Percentiles rank a stretch among this genome's conserved stretches.
These are phyloP conservation scores for Cyberlindnera nakhonratchasimensis DNA, from an alignment of 805 yeast species.

Conservation along the genomic window DNA sequence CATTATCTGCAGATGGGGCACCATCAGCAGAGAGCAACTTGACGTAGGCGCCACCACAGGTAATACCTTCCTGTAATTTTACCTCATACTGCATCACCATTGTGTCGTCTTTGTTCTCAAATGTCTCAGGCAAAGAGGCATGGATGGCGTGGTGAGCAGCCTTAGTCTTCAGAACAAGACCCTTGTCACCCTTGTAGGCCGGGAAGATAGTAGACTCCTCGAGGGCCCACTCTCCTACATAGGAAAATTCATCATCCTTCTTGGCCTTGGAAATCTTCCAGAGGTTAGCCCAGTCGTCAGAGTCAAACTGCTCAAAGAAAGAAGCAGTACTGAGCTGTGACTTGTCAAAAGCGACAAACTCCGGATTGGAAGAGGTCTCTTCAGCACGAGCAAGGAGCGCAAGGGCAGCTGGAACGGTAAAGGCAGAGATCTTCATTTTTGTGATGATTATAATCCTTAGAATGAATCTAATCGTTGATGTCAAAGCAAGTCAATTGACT, in stretches of 20 bases:
- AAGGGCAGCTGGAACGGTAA: conserved; percentile 26
- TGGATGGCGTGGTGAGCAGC: conserved; percentile 85
- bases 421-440: conserved; percentile 23
- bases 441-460: too few relatives aligned
- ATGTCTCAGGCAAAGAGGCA: conserved; percentile 50
- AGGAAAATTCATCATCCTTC: conserved; percentile 52
- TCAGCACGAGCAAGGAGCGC: conserved; percentile 21
- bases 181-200: conserved; percentile 64
- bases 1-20: conserved; percentile 33
- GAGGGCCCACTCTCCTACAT: conserved; percentile 73
- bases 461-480: too few relatives aligned
- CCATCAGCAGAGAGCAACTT: conserved; percentile 58
- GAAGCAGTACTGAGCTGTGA: conserved; percentile 38
- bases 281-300: conserved; percentile 34
- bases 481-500: not conserved
- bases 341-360: conserved; percentile 36
- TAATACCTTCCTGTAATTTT: conserved; percentile 71
- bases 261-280: conserved; percentile 63
- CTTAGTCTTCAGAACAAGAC: conserved; percentile 69
- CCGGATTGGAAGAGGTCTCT: conserved; percentile 21
- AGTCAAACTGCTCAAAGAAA: conserved; percentile 64
- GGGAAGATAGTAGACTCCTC: conserved; percentile 58
- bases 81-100: conserved; percentile 88
- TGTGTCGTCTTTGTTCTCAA: conserved; percentile 59
- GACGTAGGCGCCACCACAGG: conserved; percentile 88